A percentile compares a stretch with the other conserved stretches of the same genome.
These are phyloP conservation scores for Rhizopogon salebrosus DNA, from an alignment of 768 basidiomycete species.

Conservation along the genomic window DNA sequence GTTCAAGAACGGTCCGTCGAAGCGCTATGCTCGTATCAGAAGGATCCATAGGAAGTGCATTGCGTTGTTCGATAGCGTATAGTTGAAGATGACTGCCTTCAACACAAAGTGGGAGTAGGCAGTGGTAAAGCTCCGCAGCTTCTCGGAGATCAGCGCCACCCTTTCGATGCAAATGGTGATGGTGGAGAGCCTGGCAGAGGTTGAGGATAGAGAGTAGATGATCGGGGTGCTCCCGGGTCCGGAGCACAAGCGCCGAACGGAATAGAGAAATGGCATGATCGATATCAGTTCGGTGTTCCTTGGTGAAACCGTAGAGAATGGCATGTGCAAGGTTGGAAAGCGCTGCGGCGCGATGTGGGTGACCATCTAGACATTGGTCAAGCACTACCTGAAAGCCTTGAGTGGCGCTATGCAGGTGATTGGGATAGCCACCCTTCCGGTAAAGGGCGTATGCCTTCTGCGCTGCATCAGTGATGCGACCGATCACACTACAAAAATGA, in stretches of 20 bases:
- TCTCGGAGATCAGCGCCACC: background rate
- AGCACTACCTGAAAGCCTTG: background rate
- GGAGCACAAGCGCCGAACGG: background rate
- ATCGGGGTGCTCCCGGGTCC: background rate
- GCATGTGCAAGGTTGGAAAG: conserved; percentile 1
- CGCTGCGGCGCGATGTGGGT: background rate
- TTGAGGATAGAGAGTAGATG: background rate
- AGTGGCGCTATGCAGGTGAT: background rate
- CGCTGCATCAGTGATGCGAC: background rate
- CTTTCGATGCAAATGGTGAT: background rate
- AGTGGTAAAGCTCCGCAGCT: background rate
- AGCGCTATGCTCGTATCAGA: background rate
- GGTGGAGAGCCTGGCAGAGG: background rate
- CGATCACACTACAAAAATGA: background rate
- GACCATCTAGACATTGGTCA: background rate
- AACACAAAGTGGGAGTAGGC: background rate
- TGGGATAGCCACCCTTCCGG: background rate
- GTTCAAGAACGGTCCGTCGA: background rate
- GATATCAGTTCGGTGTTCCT: background rate
- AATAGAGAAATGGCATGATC: background rate
- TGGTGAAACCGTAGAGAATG: background rate
- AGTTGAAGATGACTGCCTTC: background rate
- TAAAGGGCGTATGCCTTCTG: background rate
- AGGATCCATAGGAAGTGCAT: background rate
- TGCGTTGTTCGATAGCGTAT: background rate